These are phyloP conservation scores for Hyaloscypha hepaticicola DNA, from an alignment of 495 filamentous ascomycete species.

Conservation along the genomic window DNA sequence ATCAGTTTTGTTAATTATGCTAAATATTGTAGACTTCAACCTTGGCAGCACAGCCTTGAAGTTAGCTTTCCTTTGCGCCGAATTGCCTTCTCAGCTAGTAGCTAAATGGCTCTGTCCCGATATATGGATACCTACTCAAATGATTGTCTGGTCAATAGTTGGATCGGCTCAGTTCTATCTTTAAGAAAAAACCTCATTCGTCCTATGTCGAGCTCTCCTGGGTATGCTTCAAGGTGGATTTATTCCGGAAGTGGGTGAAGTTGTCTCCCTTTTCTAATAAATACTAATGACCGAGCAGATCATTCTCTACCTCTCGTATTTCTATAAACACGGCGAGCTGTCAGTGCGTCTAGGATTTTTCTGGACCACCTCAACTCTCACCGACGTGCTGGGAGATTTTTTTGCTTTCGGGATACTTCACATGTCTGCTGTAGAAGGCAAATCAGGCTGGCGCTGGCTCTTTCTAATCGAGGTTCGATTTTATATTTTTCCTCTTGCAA, in stretches of 20 bases:
- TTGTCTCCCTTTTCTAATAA: background rate
- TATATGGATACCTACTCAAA: conserved; percentile 81
- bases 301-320: conserved; percentile 71
- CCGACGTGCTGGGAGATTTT: conserved; percentile 65
- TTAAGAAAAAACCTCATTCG: conserved; percentile 57
- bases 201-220: conserved; percentile 60
- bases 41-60: conserved; percentile 74
- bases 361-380: conserved; percentile 66
- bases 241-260: conserved; percentile 40
- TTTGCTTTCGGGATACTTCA: conserved; percentile 72
- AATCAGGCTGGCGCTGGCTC: conserved; percentile 74
- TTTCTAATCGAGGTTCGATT: conserved; percentile 51
- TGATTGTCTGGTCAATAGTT: conserved; percentile 75
- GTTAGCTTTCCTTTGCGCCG: conserved; percentile 62
- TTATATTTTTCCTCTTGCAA: background rate
- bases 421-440: conserved; percentile 57
- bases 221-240: conserved; percentile 70
- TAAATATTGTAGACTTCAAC: conserved; percentile 57
- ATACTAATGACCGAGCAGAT: conserved; percentile 21
- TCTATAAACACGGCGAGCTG: conserved; percentile 70
- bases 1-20: background rate
- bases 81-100: conserved; percentile 73
- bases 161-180: conserved; percentile 67
- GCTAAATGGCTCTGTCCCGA: conserved; percentile 79
- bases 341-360: conserved; percentile 63